A percentile compares a stretch with the other conserved stretches of the same genome.
These are phyloP conservation scores for Fusarium acutatum DNA, from an alignment of 2,329 filamentous ascomycete species.

Conservation along the genomic window DNA sequence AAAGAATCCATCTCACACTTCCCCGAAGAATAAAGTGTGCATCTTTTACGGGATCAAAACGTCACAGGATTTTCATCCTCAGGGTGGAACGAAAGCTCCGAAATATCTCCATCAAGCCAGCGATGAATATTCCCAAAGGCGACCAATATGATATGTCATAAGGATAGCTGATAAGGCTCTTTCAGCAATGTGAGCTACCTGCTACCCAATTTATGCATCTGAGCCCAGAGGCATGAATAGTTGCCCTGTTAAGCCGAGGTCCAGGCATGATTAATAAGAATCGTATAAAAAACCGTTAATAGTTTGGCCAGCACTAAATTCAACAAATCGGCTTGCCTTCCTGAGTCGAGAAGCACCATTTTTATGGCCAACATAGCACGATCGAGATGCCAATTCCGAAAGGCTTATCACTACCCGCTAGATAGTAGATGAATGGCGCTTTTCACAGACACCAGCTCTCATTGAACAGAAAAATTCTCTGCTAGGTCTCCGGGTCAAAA, in stretches of 20 bases:
- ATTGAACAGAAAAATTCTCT: background rate
- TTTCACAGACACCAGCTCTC: background rate
- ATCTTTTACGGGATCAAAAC: background rate
- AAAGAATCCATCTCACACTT: background rate
- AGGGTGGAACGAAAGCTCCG: slow-evolving; percentile 15
- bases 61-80: background rate
- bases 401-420: background rate
- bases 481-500: background rate
- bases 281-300: background rate
- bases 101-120: background rate
- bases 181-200: background rate
- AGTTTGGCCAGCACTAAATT: background rate
- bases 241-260: background rate
- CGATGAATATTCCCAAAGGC: background rate
- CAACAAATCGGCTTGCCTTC: background rate
- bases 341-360: background rate
- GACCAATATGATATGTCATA: background rate
- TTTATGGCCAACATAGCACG: background rate
- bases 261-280: background rate
- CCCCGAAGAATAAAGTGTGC: background rate
- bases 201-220: background rate
- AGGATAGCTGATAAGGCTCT: background rate
- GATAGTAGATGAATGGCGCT: background rate
- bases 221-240: background rate
- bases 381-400: slow-evolving; percentile 1